Base-by-base conservation (phyloP, 2,329 filamentous ascomycete species). In the Bipolaris zeicola region DNA sequence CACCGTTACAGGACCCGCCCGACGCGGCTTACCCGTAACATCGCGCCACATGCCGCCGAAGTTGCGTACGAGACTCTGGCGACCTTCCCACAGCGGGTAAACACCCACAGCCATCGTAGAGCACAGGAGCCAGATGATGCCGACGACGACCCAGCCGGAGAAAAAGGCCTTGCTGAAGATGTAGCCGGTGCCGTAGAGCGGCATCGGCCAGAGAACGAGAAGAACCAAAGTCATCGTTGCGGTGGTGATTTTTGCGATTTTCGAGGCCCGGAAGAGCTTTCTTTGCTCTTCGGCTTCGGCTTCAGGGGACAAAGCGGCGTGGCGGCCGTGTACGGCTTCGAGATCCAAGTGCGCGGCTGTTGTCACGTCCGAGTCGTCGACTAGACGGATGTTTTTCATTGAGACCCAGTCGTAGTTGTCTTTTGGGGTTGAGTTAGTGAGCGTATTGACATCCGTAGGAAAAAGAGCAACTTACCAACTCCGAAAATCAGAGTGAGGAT, bases 151-250 rank as follows among this genome's bases (percentile, higher is more conserved):
- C 90, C 90, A 93, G 46, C 90, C 90, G 0, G 89, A 90, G 77
- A 94, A 95, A 80, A 95, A 95, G 5, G 80, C 81, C 78, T 89
- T 88, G 72, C 83, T 87, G 77, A 95, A 96, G 56, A 96, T 85
- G 72, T 96, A 96, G 0, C 85, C 85, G 0, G 83, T 83, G 16
- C 91, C 92, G 69, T 95, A 96, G 83, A 96, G 87, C 0, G 92
- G 92, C 83, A 96, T 94, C 0, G 92, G 92, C 92, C 92, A 96
- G 14, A 96, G 83, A 1, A 96, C 81, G 0, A 96, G 79, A 49
- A 96, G 81, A 0, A 86, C 80, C 0, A 96, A 60, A 0, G 90
- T 90, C 78, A 91, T 80, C 57, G 82, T 73, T 1, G 85, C 79
- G 1, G 88, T 90, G 39, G 86, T 74, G 14, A 75, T 77, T 44